Evolutionary conservation across 768 basidiomycete species (phyloP).

Genomic region (Boletus subparvulus): DNA sequence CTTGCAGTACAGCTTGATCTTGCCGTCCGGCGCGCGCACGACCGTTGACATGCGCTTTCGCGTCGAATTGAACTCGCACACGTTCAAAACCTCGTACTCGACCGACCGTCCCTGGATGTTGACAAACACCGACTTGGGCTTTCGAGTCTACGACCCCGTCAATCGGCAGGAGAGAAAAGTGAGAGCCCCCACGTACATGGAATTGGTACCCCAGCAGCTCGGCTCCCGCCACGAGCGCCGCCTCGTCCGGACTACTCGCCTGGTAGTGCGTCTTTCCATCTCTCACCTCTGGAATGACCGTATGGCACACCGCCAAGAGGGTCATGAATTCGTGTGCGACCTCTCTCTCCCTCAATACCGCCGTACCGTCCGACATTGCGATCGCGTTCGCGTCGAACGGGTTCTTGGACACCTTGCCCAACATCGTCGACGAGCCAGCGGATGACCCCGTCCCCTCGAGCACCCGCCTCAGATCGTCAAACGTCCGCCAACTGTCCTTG

Average conservation of each 20-base stretch:
- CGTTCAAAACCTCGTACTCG: constrained; percentile 91
- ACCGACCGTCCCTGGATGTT: constrained; percentile 67
- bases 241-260: constrained; percentile 97
- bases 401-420: constrained; percentile 36
- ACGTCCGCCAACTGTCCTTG: constrained; percentile 71
- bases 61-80: constrained; percentile 98
- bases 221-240: constrained; percentile 91
- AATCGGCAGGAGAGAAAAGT: background rate
- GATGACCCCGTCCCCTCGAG: constrained; percentile 42
- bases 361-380: background rate
- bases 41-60: constrained; percentile 98
- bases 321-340: constrained; percentile 73
- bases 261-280: constrained; percentile 92
- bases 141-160: constrained; percentile 66
- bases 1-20: constrained; percentile 94
- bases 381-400: constrained; percentile 53
- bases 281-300: constrained; percentile 91
- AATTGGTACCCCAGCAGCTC: constrained; percentile 92
- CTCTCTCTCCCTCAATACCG: constrained; percentile 40
- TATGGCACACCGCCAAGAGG: constrained; percentile 93
- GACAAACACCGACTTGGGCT: constrained; percentile 94
- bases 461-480: constrained; percentile 64
- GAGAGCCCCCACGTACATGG: constrained; percentile 59
- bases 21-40: constrained; percentile 82
- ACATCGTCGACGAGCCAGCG: background rate